These are phyloP conservation scores for Heracleum sosnowskyi DNA, from an alignment of 129 eudicot genomes.

Conservation along the genomic window DNA sequence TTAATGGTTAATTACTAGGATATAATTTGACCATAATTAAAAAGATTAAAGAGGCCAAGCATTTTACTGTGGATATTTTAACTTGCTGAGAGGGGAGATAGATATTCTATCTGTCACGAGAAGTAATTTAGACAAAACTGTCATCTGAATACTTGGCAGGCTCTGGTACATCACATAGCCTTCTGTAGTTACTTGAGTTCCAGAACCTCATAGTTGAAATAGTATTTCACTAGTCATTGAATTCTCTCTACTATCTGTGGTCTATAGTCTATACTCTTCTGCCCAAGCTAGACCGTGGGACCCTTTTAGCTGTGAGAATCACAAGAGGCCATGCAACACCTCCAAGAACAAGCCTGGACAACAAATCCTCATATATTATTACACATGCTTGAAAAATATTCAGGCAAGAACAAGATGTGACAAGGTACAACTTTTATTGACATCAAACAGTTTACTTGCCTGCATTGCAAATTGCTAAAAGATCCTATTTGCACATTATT, in stretches of 20 bases:
- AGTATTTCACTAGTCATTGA: background rate
- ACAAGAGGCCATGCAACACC: slow-evolving; percentile 19
- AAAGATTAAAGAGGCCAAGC: slow-evolving; percentile 5
- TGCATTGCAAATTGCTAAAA: too few relatives aligned
- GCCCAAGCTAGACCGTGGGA: background rate
- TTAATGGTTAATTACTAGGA: background rate
- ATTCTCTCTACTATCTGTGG: too few relatives aligned
- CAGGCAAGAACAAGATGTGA: too few relatives aligned
- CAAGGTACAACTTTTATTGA: too few relatives aligned
- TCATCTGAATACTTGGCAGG: slow-evolving; percentile 21
- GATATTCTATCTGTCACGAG: background rate
- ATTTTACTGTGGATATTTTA: background rate
- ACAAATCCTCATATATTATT: background rate
- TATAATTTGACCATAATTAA: slow-evolving; percentile 4
- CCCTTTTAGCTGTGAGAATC: background rate
- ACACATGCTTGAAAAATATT: too few relatives aligned
- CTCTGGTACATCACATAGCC: slow-evolving; percentile 9
- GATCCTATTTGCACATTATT: too few relatives aligned
- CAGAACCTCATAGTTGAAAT: background rate
- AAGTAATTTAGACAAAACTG: slow-evolving; percentile 18
- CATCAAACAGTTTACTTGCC: too few relatives aligned
- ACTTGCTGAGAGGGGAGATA: slow-evolving; percentile 17
- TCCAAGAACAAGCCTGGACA: slow-evolving; percentile 13
- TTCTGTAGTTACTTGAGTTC: background rate
- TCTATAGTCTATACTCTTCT: background rate